Conservation (phyloP, 352 stramenopile genomes). For the Globisporangium paroecandrum region DNA sequence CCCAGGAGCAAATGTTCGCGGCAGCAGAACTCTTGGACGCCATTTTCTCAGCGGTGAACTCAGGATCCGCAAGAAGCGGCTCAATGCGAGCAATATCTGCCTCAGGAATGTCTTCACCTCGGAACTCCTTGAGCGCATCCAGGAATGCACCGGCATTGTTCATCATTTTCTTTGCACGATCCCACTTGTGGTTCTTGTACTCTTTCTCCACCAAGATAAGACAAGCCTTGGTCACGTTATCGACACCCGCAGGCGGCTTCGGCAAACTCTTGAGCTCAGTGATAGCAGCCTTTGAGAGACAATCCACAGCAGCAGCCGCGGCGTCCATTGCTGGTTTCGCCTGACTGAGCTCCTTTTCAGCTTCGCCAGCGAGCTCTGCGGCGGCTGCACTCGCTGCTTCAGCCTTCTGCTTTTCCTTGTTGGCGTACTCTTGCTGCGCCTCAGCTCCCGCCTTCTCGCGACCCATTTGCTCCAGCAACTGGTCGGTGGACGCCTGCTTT, state of each 20-base stretch:
- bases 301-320: constrained; percentile 93
- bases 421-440: constrained; percentile 93
- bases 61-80: constrained; percentile 89
- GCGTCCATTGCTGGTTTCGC: constrained; percentile 97
- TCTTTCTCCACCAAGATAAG: constrained; percentile 97
- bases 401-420: constrained; percentile 92
- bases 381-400: constrained; percentile 90
- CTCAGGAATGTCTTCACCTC: constrained; percentile 94
- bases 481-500: constrained; percentile 94
- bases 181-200: constrained; percentile 98
- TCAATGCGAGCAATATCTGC: constrained; percentile 91
- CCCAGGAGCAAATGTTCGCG: constrained; percentile 97
- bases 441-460: constrained; percentile 92
- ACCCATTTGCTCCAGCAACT: constrained; percentile 93
- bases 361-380: constrained; percentile 90
- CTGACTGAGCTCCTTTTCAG: constrained; percentile 93
- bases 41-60: constrained; percentile 97
- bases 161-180: constrained; percentile 99
- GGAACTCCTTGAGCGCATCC: constrained; percentile 90
- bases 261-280: constrained; percentile 96
- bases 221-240: constrained; percentile 95
- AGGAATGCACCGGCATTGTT: constrained; percentile 96
- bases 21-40: constrained; percentile 94
- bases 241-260: constrained; percentile 93
- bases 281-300: constrained; percentile 95